Conservation (phyloP, 768 basidiomycete species). For the Imleria badia region DNA sequence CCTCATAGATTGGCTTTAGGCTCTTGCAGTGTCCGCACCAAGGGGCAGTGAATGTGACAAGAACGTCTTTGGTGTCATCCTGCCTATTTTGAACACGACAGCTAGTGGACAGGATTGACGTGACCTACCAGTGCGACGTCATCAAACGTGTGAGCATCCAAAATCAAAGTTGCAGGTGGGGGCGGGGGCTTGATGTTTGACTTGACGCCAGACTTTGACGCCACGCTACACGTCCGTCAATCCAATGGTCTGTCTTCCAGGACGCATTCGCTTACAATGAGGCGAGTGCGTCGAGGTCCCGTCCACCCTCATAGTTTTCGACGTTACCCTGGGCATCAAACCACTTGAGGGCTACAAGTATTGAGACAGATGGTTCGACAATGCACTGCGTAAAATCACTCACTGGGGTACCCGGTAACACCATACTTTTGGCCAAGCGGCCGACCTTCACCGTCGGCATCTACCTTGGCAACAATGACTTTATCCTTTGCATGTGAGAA, state of each 20-base stretch:
- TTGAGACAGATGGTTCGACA: not conserved
- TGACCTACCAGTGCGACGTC: slow-evolving; percentile 60
- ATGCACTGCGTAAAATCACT: slow-evolving; percentile 27
- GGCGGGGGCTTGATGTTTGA: slow-evolving; percentile 88
- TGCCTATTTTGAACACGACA: slow-evolving; percentile 24
- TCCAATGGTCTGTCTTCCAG: not conserved
- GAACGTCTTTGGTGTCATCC: slow-evolving; percentile 74
- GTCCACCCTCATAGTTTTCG: slow-evolving; percentile 71
- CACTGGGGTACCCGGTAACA: slow-evolving; percentile 86
- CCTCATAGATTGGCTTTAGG: slow-evolving; percentile 84
- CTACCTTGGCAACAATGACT: slow-evolving; percentile 87
- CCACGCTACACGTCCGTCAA: slow-evolving; percentile 49
- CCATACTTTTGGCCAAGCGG: slow-evolving; percentile 74
- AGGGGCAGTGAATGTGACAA: slow-evolving; percentile 82
- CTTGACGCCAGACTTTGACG: slow-evolving; percentile 74
- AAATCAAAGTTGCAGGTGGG: slow-evolving; percentile 62
- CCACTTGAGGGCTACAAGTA: slow-evolving; percentile 81
- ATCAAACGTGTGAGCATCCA: slow-evolving; percentile 75
- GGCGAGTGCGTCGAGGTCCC: slow-evolving; percentile 77
- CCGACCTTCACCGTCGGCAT: slow-evolving; percentile 86
- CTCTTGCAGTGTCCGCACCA: slow-evolving; percentile 97
- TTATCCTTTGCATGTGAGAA: slow-evolving; percentile 76
- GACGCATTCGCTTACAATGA: slow-evolving; percentile 56
- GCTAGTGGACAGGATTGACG: slow-evolving; percentile 12
- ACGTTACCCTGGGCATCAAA: slow-evolving; percentile 69